A percentile compares a stretch with the other conserved stretches of the same genome.
These are phyloP conservation scores for Komagataella mondaviorum DNA, from an alignment of 805 yeast genomes.

Conservation along the genomic window DNA sequence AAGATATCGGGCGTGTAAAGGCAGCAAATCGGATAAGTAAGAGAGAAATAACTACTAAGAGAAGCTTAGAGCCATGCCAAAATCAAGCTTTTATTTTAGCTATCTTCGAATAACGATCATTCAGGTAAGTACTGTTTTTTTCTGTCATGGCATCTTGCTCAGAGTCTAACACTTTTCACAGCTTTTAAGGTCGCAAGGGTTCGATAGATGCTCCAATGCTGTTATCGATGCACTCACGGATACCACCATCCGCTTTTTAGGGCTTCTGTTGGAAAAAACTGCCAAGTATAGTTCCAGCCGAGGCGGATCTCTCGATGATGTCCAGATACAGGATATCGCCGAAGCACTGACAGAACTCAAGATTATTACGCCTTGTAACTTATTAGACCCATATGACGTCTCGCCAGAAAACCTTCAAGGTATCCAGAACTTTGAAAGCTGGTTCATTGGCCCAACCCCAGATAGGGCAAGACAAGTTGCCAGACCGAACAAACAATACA, in stretches of 20 bases:
- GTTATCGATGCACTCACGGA: slow-evolving; percentile 72
- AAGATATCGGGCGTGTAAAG: neutral
- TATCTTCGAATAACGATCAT: slow-evolving; percentile 34
- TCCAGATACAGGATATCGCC: slow-evolving; percentile 53
- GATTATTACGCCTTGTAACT: slow-evolving; percentile 42
- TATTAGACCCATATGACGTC: slow-evolving; percentile 41
- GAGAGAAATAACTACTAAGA: neutral
- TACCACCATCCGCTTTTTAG: slow-evolving; percentile 50
- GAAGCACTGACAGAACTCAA: slow-evolving; percentile 56
- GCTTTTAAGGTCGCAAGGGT: slow-evolving; percentile 68
- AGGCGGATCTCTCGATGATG: slow-evolving; percentile 21
- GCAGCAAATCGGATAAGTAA: neutral
- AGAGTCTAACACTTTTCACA: slow-evolving; percentile 21
- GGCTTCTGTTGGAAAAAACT: slow-evolving; percentile 37
- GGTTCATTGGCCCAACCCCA: slow-evolving; percentile 37
- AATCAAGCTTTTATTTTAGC: slow-evolving; percentile 29
- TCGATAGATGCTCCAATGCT: slow-evolving; percentile 62
- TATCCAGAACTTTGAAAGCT: slow-evolving; percentile 34
- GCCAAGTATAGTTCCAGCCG: slow-evolving; percentile 33
- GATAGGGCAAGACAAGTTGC: slow-evolving; percentile 26
- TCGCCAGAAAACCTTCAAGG: slow-evolving; percentile 31
- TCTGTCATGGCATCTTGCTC: neutral
- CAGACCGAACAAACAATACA: slow-evolving; percentile 13
- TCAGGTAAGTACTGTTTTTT: slow-evolving; percentile 18
- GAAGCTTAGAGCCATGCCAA: neutral